These are phyloP conservation scores for Westerdykella sp. DNA, from an alignment of 2,329 filamentous ascomycete species.

Conservation along the genomic window DNA sequence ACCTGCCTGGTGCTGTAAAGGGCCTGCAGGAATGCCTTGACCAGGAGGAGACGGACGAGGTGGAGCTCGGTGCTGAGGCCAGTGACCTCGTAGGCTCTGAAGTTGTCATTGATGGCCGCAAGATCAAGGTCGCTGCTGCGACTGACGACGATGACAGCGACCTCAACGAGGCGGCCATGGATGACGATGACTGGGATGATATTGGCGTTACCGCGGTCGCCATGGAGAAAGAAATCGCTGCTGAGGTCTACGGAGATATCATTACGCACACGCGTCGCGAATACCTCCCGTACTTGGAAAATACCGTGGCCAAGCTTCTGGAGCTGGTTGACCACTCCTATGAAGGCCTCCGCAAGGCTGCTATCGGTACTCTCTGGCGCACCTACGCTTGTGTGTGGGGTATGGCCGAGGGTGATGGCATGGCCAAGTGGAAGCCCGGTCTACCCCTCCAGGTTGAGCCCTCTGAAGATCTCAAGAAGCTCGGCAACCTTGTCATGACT, in stretches of 20 bases:
- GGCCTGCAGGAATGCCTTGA: slow-evolving; percentile 79
- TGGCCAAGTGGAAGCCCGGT: slow-evolving; percentile 81
- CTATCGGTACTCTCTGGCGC: slow-evolving; percentile 86
- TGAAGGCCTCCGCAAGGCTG: slow-evolving; percentile 88
- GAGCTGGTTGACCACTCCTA: slow-evolving; percentile 83
- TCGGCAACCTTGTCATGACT: slow-evolving; percentile 78
- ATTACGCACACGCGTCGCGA: slow-evolving; percentile 77
- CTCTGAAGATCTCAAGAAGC: slow-evolving; percentile 71
- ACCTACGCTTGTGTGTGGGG: slow-evolving; percentile 88
- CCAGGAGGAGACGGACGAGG: slow-evolving; percentile 79
- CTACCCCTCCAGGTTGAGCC: slow-evolving; percentile 76
- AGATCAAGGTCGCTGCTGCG: slow-evolving; percentile 69
- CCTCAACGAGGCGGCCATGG: slow-evolving; percentile 44
- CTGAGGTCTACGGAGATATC: slow-evolving; percentile 90
- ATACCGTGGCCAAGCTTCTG: slow-evolving; percentile 74
- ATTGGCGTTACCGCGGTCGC: slow-evolving; percentile 82
- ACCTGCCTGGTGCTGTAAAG: slow-evolving; percentile 70
- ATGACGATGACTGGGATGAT: slow-evolving; percentile 77
- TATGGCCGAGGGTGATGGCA: slow-evolving; percentile 71
- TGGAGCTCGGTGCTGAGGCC: slow-evolving; percentile 67
- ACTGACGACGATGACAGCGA: slow-evolving; percentile 56
- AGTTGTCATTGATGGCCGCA: slow-evolving; percentile 73
- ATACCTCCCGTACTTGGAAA: slow-evolving; percentile 79
- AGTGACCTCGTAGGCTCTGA: slow-evolving; percentile 69
- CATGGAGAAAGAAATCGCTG: slow-evolving; percentile 93